Base-by-base conservation (phyloP, 2,329 filamentous ascomycete genomes). In the Beauveria sp. region DNA sequence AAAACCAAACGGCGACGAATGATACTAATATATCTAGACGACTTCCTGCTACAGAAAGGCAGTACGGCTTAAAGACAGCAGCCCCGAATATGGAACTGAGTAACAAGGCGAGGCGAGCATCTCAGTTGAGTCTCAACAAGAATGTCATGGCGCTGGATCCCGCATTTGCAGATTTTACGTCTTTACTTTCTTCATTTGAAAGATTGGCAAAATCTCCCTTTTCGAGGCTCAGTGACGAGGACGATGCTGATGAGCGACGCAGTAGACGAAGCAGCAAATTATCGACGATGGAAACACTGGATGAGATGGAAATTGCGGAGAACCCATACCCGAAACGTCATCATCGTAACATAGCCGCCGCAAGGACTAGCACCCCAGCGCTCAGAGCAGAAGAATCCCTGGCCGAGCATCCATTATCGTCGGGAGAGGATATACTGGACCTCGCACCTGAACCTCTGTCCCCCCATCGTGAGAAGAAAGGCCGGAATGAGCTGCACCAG, bases 401-500 rank as follows among this genome's bases (percentile, higher is more conserved):
- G 54, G 12, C 52, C 16, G 52, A 58, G 49, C 38, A 55, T 51
- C 50, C 59, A 46, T 50, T 63, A 64, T 26, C 58, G 6, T 50
- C 60, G 60, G 26, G 9, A 8, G 50, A 60, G 24, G 61, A 66
- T 12, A 68, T 70, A 34, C 67, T 72, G 14, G 75, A 80, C 42
- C 64, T 80, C 40, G 76, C 77, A 4, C 79, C 79, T n/a, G 74
- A 78, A 51, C 79, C 79, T 16, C 77, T 81, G 3, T 82, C 79
- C 18, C 77, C 79, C 40, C 72, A 71, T 40, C 73, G 74, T 30
- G 72, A 77, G 64, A 71, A 81, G 20, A 77, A 73, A 57, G 71
- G 79, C 45, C 79, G 78, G 62, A 79, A 78, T 58, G 49, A 53
- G 14, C 64, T 81, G 78, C 64, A 78, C 80, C 57, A 78, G 7